phyloP scores from a whole-genome alignment of 116 monocot genomes.

The Trichopus zeylanicus region DNA sequence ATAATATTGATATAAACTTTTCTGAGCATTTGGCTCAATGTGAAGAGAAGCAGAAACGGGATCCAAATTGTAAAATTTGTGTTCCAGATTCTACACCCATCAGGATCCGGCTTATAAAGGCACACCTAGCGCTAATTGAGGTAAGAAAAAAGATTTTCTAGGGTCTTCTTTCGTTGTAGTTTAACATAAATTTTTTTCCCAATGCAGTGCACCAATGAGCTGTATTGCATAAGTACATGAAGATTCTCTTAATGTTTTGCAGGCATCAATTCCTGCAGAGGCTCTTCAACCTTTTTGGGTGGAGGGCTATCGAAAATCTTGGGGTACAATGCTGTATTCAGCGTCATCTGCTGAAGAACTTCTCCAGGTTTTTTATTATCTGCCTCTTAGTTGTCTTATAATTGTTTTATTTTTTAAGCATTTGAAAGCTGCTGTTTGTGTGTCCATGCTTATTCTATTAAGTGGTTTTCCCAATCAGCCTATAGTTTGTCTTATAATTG shows the following conservation, averaged over 20 bases:
- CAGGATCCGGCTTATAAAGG: conserved; percentile 55
- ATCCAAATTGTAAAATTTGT: conserved; percentile 37
- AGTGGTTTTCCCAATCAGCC: too few relatives aligned
- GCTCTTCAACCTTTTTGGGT: conserved; percentile 79
- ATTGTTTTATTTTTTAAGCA: neutral
- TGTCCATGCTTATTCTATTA: too few relatives aligned
- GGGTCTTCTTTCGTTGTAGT: neutral
- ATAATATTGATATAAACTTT: conserved; percentile 37
- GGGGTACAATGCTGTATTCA: conserved; percentile 67
- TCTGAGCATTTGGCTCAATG: conserved; percentile 53
- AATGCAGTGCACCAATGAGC: too few relatives aligned
- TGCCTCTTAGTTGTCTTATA: neutral
- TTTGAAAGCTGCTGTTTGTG: neutral
- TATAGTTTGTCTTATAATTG: too few relatives aligned
- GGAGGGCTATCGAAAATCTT: conserved; percentile 67
- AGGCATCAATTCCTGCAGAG: conserved; percentile 84
- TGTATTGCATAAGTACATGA: too few relatives aligned
- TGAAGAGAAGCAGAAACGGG: conserved; percentile 40
- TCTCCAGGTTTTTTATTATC: conserved; percentile 41
- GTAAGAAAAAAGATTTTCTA: too few relatives aligned
- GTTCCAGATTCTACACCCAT: conserved; percentile 38
- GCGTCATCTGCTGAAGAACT: conserved; percentile 67
- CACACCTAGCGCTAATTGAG: conserved; percentile 64
- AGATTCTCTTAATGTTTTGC: too few relatives aligned
- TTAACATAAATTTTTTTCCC: neutral